phyloP scores from a whole-genome alignment of 805 yeast genomes.

The Yarrowia sp. region DNA sequence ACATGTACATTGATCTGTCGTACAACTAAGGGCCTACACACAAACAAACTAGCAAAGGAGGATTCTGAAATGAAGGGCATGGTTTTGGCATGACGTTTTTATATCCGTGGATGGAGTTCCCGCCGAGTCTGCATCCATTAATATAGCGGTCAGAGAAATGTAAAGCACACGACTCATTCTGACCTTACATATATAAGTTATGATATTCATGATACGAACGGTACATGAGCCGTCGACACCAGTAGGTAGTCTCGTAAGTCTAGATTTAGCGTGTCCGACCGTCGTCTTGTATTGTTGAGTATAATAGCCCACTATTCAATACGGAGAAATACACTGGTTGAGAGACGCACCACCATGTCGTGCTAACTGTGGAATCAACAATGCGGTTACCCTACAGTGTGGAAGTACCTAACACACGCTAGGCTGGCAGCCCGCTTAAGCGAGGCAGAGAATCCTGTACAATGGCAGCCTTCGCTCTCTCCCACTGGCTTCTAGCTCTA shows the following conservation, averaged over 20 bases:
- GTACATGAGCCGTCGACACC: too few species aligned
- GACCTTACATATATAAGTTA: conserved; percentile 30
- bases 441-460: conserved; percentile 18
- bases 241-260: too few species aligned
- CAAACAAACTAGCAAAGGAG: background rate
- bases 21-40: conserved; percentile 10
- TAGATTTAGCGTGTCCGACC: too few species aligned
- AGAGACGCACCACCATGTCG: too few species aligned
- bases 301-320: too few species aligned
- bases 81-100: conserved; percentile 33
- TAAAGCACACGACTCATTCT: conserved; percentile 7
- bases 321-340: too few species aligned
- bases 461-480: background rate
- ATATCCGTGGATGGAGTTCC: background rate
- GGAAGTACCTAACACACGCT: background rate
- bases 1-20: conserved; percentile 41
- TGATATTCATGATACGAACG: conserved; percentile 28
- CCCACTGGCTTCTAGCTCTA: conserved; percentile 8
- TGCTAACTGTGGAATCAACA: too few species aligned
- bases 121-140: conserved; percentile 10
- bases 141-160: conserved; percentile 4
- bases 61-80: conserved; percentile 19
- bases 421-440: conserved; percentile 5
- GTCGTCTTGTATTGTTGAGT: too few species aligned
- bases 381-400: conserved; percentile 8